phyloP scores from a whole-genome alignment of 495 filamentous ascomycete genomes.

The Penicillium angulare region DNA sequence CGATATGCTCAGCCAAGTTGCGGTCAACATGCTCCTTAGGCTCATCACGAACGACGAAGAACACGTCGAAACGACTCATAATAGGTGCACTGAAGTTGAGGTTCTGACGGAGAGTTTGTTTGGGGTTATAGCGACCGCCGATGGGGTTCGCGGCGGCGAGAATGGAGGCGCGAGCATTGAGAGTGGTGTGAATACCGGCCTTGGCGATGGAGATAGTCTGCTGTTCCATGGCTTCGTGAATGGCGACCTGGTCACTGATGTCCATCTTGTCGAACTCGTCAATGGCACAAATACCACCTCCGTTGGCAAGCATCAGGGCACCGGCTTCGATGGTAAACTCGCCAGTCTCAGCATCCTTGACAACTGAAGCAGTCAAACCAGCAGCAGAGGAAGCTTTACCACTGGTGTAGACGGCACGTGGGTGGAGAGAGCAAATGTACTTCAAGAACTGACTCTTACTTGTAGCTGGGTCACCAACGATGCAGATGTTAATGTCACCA shows the following conservation, averaged over 20 bases:
- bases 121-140: constrained; percentile 93
- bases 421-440: constrained; percentile 90
- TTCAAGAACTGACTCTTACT: constrained; percentile 99
- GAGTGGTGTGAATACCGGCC: constrained; percentile 95
- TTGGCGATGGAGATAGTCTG: constrained; percentile 99
- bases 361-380: constrained; percentile 94
- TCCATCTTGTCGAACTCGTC: constrained; percentile 99
- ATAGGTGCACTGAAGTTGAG: constrained; percentile 98
- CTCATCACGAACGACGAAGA: constrained; percentile 97
- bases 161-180: constrained; percentile 93
- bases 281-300: constrained; percentile 88
- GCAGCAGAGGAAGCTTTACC: constrained; percentile 97
- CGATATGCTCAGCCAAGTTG: constrained; percentile 90
- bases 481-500: constrained; percentile 98
- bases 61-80: constrained; percentile 98
- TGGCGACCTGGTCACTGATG: constrained; percentile 93
- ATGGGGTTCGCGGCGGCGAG: constrained; percentile 96
- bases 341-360: constrained; percentile 97
- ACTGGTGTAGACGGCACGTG: constrained; percentile 95
- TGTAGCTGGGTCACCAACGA: constrained; percentile 97
- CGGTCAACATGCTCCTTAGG: constrained; percentile 91
- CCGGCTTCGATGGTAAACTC: constrained; percentile 99
- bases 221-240: constrained; percentile 99
- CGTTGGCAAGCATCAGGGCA: constrained; percentile 88
- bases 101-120: constrained; percentile 87